Conservation (phyloP, 257 asterid species). For the Capsicum pubescens region DNA sequence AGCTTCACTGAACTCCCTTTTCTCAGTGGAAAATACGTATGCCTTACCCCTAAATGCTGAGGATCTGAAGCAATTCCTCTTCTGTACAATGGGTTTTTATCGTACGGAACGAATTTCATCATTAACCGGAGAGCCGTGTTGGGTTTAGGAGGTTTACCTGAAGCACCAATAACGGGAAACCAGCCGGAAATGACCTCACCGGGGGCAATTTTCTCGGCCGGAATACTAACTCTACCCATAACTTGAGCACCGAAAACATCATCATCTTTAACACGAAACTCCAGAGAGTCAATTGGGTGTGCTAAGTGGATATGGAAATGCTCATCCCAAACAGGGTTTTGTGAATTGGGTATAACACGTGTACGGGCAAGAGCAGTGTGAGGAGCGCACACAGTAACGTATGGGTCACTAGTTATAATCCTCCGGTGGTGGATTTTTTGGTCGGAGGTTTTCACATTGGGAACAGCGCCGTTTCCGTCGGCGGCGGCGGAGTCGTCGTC, state of each 20-base stretch:
- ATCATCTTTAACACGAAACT: conserved; percentile 72
- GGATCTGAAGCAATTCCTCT: conserved; percentile 83
- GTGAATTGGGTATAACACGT: conserved; percentile 72
- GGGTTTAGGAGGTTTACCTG: conserved; percentile 65
- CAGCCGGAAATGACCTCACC: conserved; percentile 57
- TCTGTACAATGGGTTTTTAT: conserved; percentile 55
- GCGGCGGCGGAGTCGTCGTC: conserved; percentile 28
- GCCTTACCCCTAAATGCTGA: conserved; percentile 54
- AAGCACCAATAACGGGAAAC: conserved; percentile 46
- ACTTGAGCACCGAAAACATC: conserved; percentile 80
- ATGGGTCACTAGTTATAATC: conserved; percentile 83
- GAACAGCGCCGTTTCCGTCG: conserved; percentile 18
- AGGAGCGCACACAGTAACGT: conserved; percentile 75
- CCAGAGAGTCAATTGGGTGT: conserved; percentile 59
- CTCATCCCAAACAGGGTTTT: conserved; percentile 79
- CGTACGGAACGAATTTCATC: conserved; percentile 61
- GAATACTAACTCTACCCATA: conserved; percentile 64
- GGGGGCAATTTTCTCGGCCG: conserved; percentile 51
- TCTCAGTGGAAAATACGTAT: conserved; percentile 73
- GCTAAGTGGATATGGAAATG: conserved; percentile 63
- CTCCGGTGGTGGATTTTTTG: conserved; percentile 63
- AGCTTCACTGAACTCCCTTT: conserved; percentile 74
- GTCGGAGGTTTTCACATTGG: conserved; percentile 35
- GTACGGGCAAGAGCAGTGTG: conserved; percentile 86
- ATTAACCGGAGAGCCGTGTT: conserved; percentile 55